These are phyloP conservation scores for Malania oleifera DNA, from an alignment of 164 flowering plant species.

Conservation along the genomic window DNA sequence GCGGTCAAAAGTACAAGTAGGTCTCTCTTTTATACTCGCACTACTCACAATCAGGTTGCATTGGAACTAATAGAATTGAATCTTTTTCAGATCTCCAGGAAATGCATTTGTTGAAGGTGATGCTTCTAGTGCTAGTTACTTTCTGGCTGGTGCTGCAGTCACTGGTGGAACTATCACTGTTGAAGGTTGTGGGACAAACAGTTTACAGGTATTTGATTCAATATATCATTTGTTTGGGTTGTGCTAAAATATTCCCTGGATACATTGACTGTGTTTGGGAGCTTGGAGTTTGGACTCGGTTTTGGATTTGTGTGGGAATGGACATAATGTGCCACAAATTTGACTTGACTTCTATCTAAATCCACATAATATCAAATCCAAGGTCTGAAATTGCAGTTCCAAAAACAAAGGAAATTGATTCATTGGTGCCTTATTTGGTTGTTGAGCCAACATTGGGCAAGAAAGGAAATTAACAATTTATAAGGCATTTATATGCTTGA, in stretches of 20 bases:
- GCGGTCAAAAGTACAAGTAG: conserved; percentile 96
- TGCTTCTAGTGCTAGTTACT: conserved; percentile 99
- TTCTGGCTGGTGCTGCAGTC: conserved; percentile 96
- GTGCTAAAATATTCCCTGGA: background rate
- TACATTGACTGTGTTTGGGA: too few species aligned
- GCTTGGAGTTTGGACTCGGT: too few species aligned
- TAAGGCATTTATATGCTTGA: too few species aligned
- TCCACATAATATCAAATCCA: too few species aligned
- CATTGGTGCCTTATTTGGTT: too few species aligned
- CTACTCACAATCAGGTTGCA: background rate
- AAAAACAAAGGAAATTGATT: too few species aligned
- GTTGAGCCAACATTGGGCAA: too few species aligned
- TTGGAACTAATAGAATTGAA: background rate
- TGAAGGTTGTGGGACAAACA: conserved; percentile 97
- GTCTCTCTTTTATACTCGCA: conserved; percentile 15
- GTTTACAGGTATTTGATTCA: conserved; percentile 73
- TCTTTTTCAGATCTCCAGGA: conserved; percentile 72
- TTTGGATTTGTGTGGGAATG: too few species aligned
- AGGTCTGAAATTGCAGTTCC: too few species aligned
- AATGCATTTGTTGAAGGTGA: conserved; percentile 96
- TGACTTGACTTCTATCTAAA: too few species aligned
- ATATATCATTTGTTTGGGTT: background rate
- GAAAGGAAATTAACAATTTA: too few species aligned
- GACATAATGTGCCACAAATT: too few species aligned
- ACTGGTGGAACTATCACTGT: conserved; percentile 98